A percentile compares a stretch with the other conserved stretches of the same genome.
phyloP scores from a whole-genome alignment of 352 stramenopile species.

The Globisporangium yorkense region DNA sequence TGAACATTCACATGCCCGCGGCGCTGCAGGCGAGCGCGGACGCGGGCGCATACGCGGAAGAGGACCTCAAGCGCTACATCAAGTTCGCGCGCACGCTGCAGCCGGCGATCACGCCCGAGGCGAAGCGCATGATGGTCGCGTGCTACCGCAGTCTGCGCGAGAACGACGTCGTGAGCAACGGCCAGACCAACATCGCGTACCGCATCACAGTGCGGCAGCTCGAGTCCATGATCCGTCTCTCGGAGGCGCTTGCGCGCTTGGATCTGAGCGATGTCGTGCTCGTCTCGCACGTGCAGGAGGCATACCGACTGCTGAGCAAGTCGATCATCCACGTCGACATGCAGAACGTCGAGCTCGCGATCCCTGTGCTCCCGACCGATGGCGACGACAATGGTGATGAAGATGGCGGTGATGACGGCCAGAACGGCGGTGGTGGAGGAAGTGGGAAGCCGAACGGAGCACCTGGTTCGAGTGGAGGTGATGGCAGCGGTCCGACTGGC shows the following conservation, averaged over 20 bases:
- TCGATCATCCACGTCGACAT: slow-evolving; percentile 99
- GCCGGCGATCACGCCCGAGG: slow-evolving; percentile 61
- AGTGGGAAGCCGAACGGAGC: slow-evolving; percentile 5
- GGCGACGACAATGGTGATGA: slow-evolving; percentile 46
- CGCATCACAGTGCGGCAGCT: slow-evolving; percentile 98
- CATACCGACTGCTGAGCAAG: slow-evolving; percentile 96
- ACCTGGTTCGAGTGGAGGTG: background rate
- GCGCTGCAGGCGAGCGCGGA: slow-evolving; percentile 31
- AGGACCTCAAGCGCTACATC: slow-evolving; percentile 95
- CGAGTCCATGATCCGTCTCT: slow-evolving; percentile 98
- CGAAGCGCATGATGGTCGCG: slow-evolving; percentile 92
- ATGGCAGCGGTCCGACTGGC: background rate
- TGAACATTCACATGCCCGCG: slow-evolving; percentile 92
- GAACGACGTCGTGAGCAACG: slow-evolving; percentile 91
- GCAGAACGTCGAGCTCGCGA: slow-evolving; percentile 93
- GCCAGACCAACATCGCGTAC: slow-evolving; percentile 95
- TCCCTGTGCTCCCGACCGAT: slow-evolving; percentile 31
- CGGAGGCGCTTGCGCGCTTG: slow-evolving; percentile 93
- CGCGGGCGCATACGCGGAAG: slow-evolving; percentile 51
- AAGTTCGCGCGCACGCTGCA: slow-evolving; percentile 82
- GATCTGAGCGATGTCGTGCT: slow-evolving; percentile 92
- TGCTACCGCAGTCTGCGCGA: slow-evolving; percentile 97
- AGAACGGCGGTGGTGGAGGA: slow-evolving; percentile 1
- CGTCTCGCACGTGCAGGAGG: slow-evolving; percentile 93
- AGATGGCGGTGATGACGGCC: slow-evolving; percentile 8